Evolutionary conservation across 805 yeast species (phyloP), one percentile per base, ranked within the genome.

Genomic region (Alloascoidea africana): DNA sequence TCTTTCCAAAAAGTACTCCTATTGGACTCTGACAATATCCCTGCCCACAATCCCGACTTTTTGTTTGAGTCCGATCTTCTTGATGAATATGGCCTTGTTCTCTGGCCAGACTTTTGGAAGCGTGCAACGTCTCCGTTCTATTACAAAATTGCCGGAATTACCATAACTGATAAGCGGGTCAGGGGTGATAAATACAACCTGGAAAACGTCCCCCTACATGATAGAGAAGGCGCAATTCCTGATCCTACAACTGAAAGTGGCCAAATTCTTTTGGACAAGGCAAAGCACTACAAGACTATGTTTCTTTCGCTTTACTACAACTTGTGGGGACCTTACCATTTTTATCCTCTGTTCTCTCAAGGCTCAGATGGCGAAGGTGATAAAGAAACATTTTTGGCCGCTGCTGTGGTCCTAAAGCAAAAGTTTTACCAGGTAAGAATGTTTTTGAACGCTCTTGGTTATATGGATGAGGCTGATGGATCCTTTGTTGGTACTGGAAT

Each of bases 71-170:
- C 67, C 8, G 73, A 73, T 34, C 75, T 82, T 1, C 83, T 69
- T 55, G 43, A 49, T 14, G 52, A 63, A 8, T 56, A 62, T 41
- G 72, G 76, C 40, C 56, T 72, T 52, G 56, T 76, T 17, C 53
- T 74, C 17, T 84, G 93, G 89, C 93, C 94, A 1, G 95, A 84
- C 55, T 84, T 76, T 54, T 84, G 94, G 94, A 70, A 77, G 54
- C 66, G 94, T 45, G 74, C 87, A 4, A 81, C 87, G 1, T 70
- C 82, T 1, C 94, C 94, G 4, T 58, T 59, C 30, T 78, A 68
- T 48, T 84, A 79, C 54, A 68, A 71, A 18, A 73, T 84, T 44
- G 83, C 83, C 0, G 81, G 73, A 2, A 60, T 73, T 11, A 46
- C 58, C 36, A 59, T 73, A 36, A 60, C 55, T 1, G 65, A 68